Percentiles rank a stretch among this genome's conserved stretches.
Evolutionary conservation across 1,284 basidiomycete genomes (phyloP).

Genomic region (Neotropicomus parvogracilis): DNA sequence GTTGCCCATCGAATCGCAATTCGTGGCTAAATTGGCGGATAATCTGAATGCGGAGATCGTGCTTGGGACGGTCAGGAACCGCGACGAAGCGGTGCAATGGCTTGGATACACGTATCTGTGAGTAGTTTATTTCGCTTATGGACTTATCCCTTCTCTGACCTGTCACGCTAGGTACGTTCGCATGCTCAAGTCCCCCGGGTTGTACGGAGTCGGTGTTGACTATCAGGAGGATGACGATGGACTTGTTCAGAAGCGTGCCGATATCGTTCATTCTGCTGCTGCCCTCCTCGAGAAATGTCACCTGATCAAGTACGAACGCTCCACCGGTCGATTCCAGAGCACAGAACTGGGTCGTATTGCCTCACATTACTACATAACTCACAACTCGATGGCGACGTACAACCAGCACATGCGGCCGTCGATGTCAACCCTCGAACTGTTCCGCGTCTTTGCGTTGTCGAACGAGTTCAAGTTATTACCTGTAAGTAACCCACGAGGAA

Average conservation of each 20-base stretch:
- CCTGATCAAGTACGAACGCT: slow-evolving; percentile 90
- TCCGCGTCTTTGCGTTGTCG: slow-evolving; percentile 93
- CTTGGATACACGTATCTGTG: slow-evolving; percentile 91
- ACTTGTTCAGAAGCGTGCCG: slow-evolving; percentile 90
- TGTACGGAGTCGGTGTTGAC: slow-evolving; percentile 91
- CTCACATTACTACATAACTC: slow-evolving; percentile 95
- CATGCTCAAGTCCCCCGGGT: slow-evolving; percentile 86
- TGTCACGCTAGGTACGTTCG: slow-evolving; percentile 76
- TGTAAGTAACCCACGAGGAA: slow-evolving; percentile 43
- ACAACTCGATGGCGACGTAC: slow-evolving; percentile 95
- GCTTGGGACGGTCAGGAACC: slow-evolving; percentile 90
- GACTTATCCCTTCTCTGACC: slow-evolving; percentile 10
- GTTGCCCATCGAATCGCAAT: slow-evolving; percentile 97
- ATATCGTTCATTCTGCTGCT: slow-evolving; percentile 93
- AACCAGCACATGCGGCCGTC: slow-evolving; percentile 91
- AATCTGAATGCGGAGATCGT: slow-evolving; percentile 75
- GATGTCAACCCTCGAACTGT: slow-evolving; percentile 88
- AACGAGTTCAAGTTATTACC: slow-evolving; percentile 97
- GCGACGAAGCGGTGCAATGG: slow-evolving; percentile 98
- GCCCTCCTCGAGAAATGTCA: slow-evolving; percentile 93
- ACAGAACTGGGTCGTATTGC: slow-evolving; percentile 96
- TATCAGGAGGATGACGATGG: slow-evolving; percentile 85
- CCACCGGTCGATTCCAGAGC: slow-evolving; percentile 83
- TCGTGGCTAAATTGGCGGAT: slow-evolving; percentile 66
- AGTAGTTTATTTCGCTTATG: slow-evolving; percentile 33